phyloP scores from a whole-genome alignment of 345 rosid species.

The Litchi chinensis region DNA sequence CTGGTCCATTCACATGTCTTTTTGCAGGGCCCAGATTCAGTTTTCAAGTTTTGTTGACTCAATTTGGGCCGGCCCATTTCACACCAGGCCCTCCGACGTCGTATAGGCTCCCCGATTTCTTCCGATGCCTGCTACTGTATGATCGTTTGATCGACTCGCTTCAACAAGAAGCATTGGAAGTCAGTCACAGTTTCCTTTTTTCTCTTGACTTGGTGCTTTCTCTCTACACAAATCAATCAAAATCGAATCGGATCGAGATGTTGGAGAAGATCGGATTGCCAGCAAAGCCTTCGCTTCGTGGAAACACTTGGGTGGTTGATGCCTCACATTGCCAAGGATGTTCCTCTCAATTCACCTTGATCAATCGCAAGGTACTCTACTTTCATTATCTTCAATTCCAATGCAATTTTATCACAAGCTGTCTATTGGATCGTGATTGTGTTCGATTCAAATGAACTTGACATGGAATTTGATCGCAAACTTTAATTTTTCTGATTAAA shows the following conservation, averaged over 20 bases:
- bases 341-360: constrained; percentile 87
- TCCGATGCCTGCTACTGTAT: too few species aligned
- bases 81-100: too few species aligned
- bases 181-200: neutral
- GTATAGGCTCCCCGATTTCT: too few species aligned
- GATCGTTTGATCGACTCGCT: too few species aligned
- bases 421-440: neutral
- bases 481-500: neutral
- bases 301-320: constrained; percentile 81
- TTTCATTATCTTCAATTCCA: neutral
- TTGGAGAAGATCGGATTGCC: constrained; percentile 96
- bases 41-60: too few species aligned
- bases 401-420: too few species aligned
- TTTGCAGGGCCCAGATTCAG: too few species aligned
- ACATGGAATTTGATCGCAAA: neutral
- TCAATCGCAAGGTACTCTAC: constrained; percentile 88
- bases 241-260: constrained; percentile 34
- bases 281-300: constrained; percentile 79
- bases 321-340: constrained; percentile 97
- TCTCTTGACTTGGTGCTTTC: neutral
- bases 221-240: neutral
- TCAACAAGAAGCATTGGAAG: too few species aligned
- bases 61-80: too few species aligned
- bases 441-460: neutral
- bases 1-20: too few species aligned